Evolutionary conservation across 371 early-diverging fungal genomes (phyloP).

Genomic region (Mucor ambiguus): DNA sequence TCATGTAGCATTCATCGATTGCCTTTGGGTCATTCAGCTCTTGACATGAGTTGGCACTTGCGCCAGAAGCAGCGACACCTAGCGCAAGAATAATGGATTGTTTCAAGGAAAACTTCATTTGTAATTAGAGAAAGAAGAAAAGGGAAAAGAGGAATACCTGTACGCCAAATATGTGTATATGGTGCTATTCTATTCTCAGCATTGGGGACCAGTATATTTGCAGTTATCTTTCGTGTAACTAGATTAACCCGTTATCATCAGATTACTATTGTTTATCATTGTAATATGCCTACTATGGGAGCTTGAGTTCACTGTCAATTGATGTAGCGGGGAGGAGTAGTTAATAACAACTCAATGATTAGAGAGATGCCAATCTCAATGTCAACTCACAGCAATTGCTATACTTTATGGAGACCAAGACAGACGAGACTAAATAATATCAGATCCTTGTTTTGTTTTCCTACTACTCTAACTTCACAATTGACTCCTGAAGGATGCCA

Average conservation of each 20-base stretch:
- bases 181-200: background rate
- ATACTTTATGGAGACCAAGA: too few relatives aligned
- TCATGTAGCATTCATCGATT: slow-evolving; percentile 40
- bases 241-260: background rate
- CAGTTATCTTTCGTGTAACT: background rate
- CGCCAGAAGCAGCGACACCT: background rate
- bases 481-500: too few relatives aligned
- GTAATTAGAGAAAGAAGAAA: background rate
- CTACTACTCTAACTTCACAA: too few relatives aligned
- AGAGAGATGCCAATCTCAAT: too few relatives aligned
- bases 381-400: too few relatives aligned
- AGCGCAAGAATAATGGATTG: background rate
- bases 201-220: background rate
- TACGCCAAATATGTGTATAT: background rate
- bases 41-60: background rate
- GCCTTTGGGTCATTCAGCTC: slow-evolving; percentile 7
- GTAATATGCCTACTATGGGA: background rate
- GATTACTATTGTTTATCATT: background rate
- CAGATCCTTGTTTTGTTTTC: too few relatives aligned
- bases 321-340: too few relatives aligned
- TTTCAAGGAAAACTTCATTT: background rate
- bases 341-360: too few relatives aligned
- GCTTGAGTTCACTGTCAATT: too few relatives aligned
- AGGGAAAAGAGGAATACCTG: background rate
- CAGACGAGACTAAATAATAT: too few relatives aligned